Evolutionary conservation across 352 stramenopile species (phyloP).

Genomic region (Phytophthora melonis): DNA sequence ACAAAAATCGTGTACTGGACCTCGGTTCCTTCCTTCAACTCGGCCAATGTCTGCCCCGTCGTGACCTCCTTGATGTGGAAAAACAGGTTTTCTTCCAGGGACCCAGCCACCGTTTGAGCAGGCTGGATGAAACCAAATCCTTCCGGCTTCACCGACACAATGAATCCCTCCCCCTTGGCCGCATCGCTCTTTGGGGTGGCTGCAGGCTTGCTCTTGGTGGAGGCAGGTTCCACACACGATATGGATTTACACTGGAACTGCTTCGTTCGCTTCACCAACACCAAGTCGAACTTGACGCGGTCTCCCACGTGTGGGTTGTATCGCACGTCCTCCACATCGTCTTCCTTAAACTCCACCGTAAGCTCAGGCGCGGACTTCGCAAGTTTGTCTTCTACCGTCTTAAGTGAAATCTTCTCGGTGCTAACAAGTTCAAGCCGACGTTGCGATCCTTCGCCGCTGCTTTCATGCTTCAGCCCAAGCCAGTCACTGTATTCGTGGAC

Average conservation of each 20-base stretch:
- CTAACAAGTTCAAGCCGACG: slow-evolving; percentile 52
- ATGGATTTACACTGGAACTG: slow-evolving; percentile 68
- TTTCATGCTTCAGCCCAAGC: slow-evolving; percentile 67
- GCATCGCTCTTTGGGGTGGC: slow-evolving; percentile 24
- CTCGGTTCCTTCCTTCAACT: slow-evolving; percentile 79
- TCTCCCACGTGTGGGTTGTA: slow-evolving; percentile 76
- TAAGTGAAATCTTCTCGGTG: slow-evolving; percentile 33
- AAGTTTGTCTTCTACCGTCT: slow-evolving; percentile 34
- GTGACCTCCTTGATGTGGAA: slow-evolving; percentile 85
- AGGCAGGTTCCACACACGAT: slow-evolving; percentile 48
- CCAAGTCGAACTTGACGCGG: slow-evolving; percentile 67
- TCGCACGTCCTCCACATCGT: slow-evolving; percentile 71
- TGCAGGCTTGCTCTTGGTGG: slow-evolving; percentile 26
- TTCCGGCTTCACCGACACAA: slow-evolving; percentile 70
- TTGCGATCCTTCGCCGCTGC: slow-evolving; percentile 49
- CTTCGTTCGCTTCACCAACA: slow-evolving; percentile 72
- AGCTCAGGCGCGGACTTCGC: slow-evolving; percentile 31
- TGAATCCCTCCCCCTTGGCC: slow-evolving; percentile 60
- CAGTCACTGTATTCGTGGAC: slow-evolving; percentile 75
- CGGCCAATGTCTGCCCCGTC: slow-evolving; percentile 54
- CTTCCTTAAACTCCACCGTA: slow-evolving; percentile 65
- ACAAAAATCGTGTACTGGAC: slow-evolving; percentile 65
- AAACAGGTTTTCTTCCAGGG: slow-evolving; percentile 70
- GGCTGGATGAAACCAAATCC: slow-evolving; percentile 85
- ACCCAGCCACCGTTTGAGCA: slow-evolving; percentile 42